Evolutionary conservation across 176 grass and related monocot species (phyloP).

Genomic region (bread wheat (Triticum aestivum)): IWGSC_CS_RefSeq_v2.1 NC_057811.1:451942651-451943150

Average conservation of each 20-base stretch:
- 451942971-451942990: conserved; percentile 5
- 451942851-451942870: background rate
- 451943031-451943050: background rate
- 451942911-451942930: background rate
- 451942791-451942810: background rate
- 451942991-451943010: conserved; percentile 34
- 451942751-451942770: background rate
- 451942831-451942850: background rate
- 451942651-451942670: background rate
- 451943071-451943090: conserved; percentile 21
- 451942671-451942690: background rate
- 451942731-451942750: background rate
- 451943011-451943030: conserved; percentile 7
- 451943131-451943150: too few species aligned
- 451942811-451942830: background rate
- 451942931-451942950: background rate
- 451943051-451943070: conserved; percentile 13
- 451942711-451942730: conserved; percentile 19
- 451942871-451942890: background rate
- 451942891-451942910: background rate
- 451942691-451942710: conserved; percentile 17
- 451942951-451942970: background rate
- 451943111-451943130: background rate
- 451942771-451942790: background rate
- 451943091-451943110: background rate